Conservation (phyloP, 2,329 filamentous ascomycete genomes). For the Exophiala sp. region DNA sequence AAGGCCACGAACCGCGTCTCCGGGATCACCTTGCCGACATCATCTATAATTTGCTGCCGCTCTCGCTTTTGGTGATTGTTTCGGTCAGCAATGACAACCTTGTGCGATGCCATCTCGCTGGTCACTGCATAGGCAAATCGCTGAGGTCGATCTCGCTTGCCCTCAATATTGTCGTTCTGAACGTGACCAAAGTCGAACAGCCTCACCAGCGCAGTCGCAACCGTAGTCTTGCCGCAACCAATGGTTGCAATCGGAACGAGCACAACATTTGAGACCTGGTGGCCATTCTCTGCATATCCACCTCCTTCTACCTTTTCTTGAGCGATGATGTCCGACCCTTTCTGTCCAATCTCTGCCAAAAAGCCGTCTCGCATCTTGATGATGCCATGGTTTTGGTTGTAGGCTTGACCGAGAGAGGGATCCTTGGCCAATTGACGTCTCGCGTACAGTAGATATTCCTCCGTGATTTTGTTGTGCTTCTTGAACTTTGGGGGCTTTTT, state of each 20-base stretch:
- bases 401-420: conserved; percentile 64
- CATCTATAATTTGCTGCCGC: conserved; percentile 79
- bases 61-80: conserved; percentile 92
- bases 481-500: conserved; percentile 71
- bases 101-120: conserved; percentile 59
- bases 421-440: conserved; percentile 68
- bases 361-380: conserved; percentile 89
- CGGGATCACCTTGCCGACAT: conserved; percentile 62
- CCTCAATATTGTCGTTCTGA: conserved; percentile 94
- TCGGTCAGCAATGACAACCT: conserved; percentile 82
- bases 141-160: conserved; percentile 68
- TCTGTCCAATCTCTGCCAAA: conserved; percentile 74
- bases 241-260: conserved; percentile 91
- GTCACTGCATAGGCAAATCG: conserved; percentile 72
- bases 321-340: conserved; percentile 85
- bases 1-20: conserved; percentile 75
- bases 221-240: conserved; percentile 93
- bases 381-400: conserved; percentile 89
- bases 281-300: conserved; percentile 7
- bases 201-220: conserved; percentile 74
- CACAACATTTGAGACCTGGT: conserved; percentile 40
- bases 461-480: conserved; percentile 86
- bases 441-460: conserved; percentile 84
- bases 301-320: conserved; percentile 46
- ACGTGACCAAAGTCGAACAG: conserved; percentile 90